phyloP scores from a whole-genome alignment of 768 basidiomycete species.

The Kockovaella imperatae region DNA sequence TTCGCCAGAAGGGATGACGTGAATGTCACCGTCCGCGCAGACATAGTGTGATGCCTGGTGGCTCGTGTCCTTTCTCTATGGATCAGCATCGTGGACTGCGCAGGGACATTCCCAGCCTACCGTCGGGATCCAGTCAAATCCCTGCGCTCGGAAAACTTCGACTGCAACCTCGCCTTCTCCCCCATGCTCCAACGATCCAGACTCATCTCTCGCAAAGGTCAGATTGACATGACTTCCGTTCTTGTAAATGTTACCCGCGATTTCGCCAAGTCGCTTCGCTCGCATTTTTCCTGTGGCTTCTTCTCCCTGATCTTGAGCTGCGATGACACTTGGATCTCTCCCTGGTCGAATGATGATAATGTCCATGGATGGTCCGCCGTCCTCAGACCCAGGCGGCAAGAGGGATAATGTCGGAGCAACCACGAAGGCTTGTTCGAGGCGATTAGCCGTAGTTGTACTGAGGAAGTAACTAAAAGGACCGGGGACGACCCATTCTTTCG shows the following conservation, averaged over 20 bases:
- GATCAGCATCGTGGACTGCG: constrained; percentile 1
- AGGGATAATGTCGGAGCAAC: constrained; percentile 60
- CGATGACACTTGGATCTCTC: constrained; percentile 17
- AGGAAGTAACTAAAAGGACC: constrained; percentile 86
- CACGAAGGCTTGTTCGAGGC: constrained; percentile 73
- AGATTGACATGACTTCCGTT: constrained; percentile 64
- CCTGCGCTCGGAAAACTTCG: constrained; percentile 68
- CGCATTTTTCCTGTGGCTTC: constrained; percentile 4
- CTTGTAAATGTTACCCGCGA: constrained; percentile 65
- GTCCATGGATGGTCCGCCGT: constrained; percentile 56
- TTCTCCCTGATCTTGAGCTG: constrained; percentile 31
- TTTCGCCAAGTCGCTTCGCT: constrained; percentile 48
- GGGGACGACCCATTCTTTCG: constrained; percentile 45
- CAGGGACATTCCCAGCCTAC: constrained; percentile 48
- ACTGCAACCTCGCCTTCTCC: constrained; percentile 54
- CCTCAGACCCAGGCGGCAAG: constrained; percentile 46
- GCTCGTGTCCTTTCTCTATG: constrained; percentile 50
- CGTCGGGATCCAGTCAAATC: constrained; percentile 75
- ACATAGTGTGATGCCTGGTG: constrained; percentile 63
- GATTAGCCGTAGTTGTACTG: constrained; percentile 70
- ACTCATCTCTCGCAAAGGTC: constrained; percentile 48
- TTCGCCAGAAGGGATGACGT: constrained; percentile 57
- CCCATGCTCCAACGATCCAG: constrained; percentile 44
- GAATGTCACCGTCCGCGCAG: constrained; percentile 72
- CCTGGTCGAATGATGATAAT: constrained; percentile 67